Percentiles rank a stretch among this genome's conserved stretches.
Evolutionary conservation across 257 asterid species (phyloP).

Genomic region (Plantago ovata): DNA sequence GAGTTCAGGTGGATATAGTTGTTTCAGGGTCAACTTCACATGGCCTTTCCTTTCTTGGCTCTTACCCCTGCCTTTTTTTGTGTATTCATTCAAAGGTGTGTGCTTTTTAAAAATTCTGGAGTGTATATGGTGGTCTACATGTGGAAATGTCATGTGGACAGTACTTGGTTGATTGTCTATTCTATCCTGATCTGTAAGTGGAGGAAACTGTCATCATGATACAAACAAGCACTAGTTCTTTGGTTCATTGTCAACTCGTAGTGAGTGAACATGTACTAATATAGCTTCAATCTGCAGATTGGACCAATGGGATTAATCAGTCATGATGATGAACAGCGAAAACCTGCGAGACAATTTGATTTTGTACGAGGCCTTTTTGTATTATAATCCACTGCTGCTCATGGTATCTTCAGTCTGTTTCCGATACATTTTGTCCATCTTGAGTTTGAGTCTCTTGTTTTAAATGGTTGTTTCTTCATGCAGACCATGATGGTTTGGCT

Average conservation of each 20-base stretch:
- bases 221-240: too few species aligned
- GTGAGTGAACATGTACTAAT: too few species aligned
- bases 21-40: constrained; percentile 78
- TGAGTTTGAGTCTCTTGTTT: constrained; percentile 5
- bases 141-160: too few species aligned
- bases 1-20: constrained; percentile 38
- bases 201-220: too few species aligned
- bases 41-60: constrained; percentile 11
- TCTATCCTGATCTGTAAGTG: too few species aligned
- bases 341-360: constrained; percentile 79
- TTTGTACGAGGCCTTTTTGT: constrained; percentile 95
- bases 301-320: constrained; percentile 80
- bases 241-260: too few species aligned
- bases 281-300: constrained; percentile 46
- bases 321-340: constrained; percentile 85
- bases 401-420: constrained; percentile 39
- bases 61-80: background rate
- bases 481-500: constrained; percentile 99
- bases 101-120: too few species aligned
- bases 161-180: too few species aligned
- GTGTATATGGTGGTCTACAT: too few species aligned
- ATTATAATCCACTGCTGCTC: constrained; percentile 95
- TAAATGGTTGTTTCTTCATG: constrained; percentile 22
- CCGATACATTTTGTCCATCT: constrained; percentile 7
- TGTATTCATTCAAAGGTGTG: too few species aligned